Base-by-base conservation (phyloP, 2,329 filamentous ascomycete species). In the Pestalotiopsis sp. region DNA sequence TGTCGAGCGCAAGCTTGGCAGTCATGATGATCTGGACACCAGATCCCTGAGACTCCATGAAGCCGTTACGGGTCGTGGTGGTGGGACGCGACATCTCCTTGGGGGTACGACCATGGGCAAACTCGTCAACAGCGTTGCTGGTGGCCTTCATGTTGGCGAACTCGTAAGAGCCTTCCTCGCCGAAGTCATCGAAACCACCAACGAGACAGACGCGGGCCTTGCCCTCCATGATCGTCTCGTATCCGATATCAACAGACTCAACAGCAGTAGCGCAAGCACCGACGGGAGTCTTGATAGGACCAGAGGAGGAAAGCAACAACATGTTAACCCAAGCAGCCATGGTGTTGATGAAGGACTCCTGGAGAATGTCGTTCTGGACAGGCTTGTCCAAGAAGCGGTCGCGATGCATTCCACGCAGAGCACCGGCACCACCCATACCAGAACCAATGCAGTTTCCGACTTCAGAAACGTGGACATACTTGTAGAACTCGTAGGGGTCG, bases 71-170 rank as follows among this genome's bases (percentile, higher is more conserved):
- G 71, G 96, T 99, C 3, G 96, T 99, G 59, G 96, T 99, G 4
- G 95, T 97, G 4, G 96, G 96, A 71, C 96, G 92, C 39, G 97
- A 99, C 96, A 99, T 99, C 83, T 99, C 96, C 81, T 91, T 90
- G 13, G 96, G 95, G 64, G 96, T 98, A 73, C 96, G 93, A 62
- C 96, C 96, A 77, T 98, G 96, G 11, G 91, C 94, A 75, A 99
- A 93, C 81, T 99, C 97, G 74, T 98, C 95, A 70, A 98, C 92
- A 31, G 95, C 95, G 79, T 98, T 99, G 88, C 95, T 98, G 68
- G 96, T 99, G 69, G 96, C 96, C 84, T 97, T 97, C 96, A 99
- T 99, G 87, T 99, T 99, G 86, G 96, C 96, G 80, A 99, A 99
- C 82, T 99, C 96, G 78, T 98, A 99, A 1, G 96, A 99, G 66